Evolutionary conservation across 805 yeast species (phyloP).

Genomic region (Pichia membranifaciens): DNA sequence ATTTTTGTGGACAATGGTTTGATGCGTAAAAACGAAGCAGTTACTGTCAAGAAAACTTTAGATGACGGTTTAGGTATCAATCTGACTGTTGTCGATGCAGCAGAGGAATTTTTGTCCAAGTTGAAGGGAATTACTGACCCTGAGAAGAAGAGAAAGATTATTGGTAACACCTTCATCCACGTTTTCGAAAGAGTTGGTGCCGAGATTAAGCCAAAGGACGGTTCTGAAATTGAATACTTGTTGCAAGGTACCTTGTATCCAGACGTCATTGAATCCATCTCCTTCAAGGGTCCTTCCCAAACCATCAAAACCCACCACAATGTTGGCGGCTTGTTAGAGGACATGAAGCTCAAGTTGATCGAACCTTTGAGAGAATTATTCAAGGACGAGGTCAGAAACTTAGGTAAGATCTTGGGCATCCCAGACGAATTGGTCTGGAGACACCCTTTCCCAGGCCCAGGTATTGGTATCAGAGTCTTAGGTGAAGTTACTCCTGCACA

Average conservation of each 20-base stretch:
- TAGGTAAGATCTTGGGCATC: conserved; percentile 91
- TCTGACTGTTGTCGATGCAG: conserved; percentile 89
- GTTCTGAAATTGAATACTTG: conserved; percentile 84
- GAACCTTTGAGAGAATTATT: conserved; percentile 98
- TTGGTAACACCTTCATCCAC: conserved; percentile 95
- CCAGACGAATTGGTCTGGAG: conserved; percentile 98
- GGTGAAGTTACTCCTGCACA: conserved; percentile 95
- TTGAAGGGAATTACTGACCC: conserved; percentile 96
- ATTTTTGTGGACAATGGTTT: conserved; percentile 97
- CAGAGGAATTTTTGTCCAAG: conserved; percentile 79
- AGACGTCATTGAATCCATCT: conserved; percentile 96
- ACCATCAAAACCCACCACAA: conserved; percentile 99
- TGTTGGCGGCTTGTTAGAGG: conserved; percentile 95
- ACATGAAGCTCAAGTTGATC: conserved; percentile 96
- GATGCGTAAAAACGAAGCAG: conserved; percentile 91
- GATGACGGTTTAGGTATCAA: conserved; percentile 93
- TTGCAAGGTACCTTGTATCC: conserved; percentile 98
- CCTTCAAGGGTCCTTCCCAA: conserved; percentile 99
- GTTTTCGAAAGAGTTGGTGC: conserved; percentile 96
- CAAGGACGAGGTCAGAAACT: conserved; percentile 96
- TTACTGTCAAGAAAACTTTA: conserved; percentile 78
- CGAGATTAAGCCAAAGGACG: conserved; percentile 81
- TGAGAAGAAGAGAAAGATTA: conserved; percentile 97
- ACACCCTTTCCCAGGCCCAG: conserved; percentile 99
- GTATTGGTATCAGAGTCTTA: conserved; percentile 95